Conservation (phyloP, 495 filamentous ascomycete species). For the Neurospora sp. region DNA sequence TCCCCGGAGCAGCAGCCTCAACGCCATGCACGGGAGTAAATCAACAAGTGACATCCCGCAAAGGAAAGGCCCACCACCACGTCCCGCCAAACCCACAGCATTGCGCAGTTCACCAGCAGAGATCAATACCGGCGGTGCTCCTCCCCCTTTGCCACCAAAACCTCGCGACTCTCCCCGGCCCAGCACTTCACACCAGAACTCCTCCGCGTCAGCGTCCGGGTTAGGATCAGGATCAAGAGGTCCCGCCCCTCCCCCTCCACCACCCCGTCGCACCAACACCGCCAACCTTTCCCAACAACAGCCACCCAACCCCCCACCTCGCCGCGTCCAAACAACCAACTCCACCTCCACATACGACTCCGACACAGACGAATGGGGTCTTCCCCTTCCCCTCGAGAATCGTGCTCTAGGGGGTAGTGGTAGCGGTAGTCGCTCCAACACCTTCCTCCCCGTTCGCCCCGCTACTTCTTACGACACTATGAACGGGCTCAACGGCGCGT, state of each 20-base stretch:
- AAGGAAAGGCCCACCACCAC: constrained; percentile 42
- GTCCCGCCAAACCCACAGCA: constrained; percentile 57
- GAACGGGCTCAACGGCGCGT: constrained; percentile 4
- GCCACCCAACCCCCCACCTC: constrained; percentile 1
- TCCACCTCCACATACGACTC: constrained; percentile 10
- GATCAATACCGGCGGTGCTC: constrained; percentile 1
- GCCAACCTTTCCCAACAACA: constrained; percentile 3
- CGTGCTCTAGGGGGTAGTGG: background rate
- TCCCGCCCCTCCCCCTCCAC: background rate
- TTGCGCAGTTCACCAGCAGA: constrained; percentile 37
- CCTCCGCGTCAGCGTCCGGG: background rate
- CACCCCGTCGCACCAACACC: constrained; percentile 12
- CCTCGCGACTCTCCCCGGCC: background rate
- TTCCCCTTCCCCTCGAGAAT: background rate
- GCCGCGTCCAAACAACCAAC: constrained; percentile 9
- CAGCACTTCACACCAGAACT: background rate
- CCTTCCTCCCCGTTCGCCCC: background rate
- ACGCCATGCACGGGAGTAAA: constrained; percentile 14
- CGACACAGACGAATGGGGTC: background rate
- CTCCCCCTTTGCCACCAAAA: background rate
- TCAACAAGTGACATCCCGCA: constrained; percentile 29
- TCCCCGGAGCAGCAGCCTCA: constrained; percentile 13
- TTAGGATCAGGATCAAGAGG: constrained; percentile 1
- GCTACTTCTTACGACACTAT: constrained; percentile 1
- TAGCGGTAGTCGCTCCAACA: background rate